Evolutionary conservation across 2,329 filamentous ascomycete species (phyloP).

Genomic region (Colletotrichum caudatum): DNA sequence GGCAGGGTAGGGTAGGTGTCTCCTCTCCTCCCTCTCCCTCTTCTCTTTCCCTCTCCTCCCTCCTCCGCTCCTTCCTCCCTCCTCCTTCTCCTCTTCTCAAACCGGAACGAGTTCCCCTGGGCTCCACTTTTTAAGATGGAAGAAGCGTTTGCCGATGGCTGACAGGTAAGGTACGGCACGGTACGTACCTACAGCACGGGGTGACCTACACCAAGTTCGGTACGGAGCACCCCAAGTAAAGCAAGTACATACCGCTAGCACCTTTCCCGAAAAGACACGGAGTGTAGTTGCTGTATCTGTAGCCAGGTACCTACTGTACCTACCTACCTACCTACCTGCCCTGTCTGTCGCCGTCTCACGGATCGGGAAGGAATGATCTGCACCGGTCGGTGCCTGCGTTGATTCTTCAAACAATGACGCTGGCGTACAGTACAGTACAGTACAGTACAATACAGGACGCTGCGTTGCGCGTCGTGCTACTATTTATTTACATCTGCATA

Average conservation of each 20-base stretch:
- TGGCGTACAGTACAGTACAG: neutral
- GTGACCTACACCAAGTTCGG: neutral
- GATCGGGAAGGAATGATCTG: neutral
- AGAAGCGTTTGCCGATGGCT: conserved; percentile 41
- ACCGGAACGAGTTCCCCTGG: conserved; percentile 41
- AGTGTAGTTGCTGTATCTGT: no score
- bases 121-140: conserved; percentile 42
- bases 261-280: no score
- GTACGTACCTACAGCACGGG: neutral
- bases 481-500: neutral
- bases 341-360: neutral
- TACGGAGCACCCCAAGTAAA: no score
- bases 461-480: neutral
- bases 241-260: neutral
- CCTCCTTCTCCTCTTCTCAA: conserved; percentile 29
- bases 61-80: no score
- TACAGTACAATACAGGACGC: neutral
- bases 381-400: neutral
- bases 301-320: no score
- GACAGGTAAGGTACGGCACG: conserved; percentile 5
- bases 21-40: neutral
- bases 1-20: neutral
- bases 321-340: neutral
- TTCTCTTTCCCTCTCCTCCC: neutral
- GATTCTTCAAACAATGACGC: neutral